Evolutionary conservation across 345 rosid genomes (phyloP).

Genomic region (Ricinus communis): DNA sequence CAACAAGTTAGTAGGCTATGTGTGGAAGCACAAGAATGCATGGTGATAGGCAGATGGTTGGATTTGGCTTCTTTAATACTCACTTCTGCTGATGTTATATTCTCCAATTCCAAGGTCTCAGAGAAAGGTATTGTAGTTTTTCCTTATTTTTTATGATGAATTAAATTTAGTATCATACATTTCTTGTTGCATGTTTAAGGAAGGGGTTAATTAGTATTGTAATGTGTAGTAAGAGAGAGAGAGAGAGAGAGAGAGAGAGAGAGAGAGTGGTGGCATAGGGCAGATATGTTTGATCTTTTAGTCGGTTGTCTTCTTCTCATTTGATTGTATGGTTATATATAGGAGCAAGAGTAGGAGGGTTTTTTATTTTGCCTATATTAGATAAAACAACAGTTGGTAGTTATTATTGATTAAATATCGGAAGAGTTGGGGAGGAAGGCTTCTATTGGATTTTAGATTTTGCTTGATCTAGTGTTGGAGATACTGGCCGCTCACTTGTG

Average conservation of each 20-base stretch:
- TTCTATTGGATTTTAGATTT: neutral
- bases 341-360: no score
- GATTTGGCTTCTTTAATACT: slow-evolving; percentile 85
- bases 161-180: neutral
- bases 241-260: no score
- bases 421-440: neutral
- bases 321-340: no score
- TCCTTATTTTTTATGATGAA: no score
- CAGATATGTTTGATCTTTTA: no score
- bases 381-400: no score
- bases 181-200: neutral
- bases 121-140: slow-evolving; percentile 85
- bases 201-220: neutral
- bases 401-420: no score
- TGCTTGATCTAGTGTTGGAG: neutral
- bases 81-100: slow-evolving; percentile 81
- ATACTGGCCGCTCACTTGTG: neutral
- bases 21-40: slow-evolving; percentile 73
- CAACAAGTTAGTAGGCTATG: slow-evolving; percentile 73
- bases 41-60: slow-evolving; percentile 63
- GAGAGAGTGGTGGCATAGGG: no score
- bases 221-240: neutral
- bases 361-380: no score
- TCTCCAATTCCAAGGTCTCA: slow-evolving; percentile 65
- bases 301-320: no score